Conservation (phyloP, 1,139 yeast species). For the Geotrichum fermentans region DNA sequence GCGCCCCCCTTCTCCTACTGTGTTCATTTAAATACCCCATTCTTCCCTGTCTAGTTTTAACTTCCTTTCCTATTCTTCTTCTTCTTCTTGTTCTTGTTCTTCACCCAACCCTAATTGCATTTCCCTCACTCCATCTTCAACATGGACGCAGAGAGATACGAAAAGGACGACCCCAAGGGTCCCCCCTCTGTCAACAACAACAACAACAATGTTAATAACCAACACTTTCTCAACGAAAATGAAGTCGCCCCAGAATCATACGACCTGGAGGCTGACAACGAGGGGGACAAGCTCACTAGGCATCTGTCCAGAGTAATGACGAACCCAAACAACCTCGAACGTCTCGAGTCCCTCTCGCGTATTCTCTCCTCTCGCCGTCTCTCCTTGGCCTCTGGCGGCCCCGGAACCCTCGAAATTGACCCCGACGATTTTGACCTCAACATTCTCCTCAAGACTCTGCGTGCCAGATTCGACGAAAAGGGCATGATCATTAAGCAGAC, state of each 20-base stretch:
- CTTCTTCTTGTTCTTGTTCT: too few species aligned
- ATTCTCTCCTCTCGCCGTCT: conserved; percentile 42
- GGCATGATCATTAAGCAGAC: conserved; percentile 46
- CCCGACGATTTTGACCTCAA: conserved; percentile 43
- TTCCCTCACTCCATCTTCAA: too few species aligned
- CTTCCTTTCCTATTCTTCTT: too few species aligned
- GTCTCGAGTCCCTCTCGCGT: conserved; percentile 42
- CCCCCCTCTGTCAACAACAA: too few species aligned
- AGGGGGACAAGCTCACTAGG: conserved; percentile 34
- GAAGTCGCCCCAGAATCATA: not conserved
- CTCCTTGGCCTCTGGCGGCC: conserved; percentile 38
- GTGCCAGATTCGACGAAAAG: conserved; percentile 37
- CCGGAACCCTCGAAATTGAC: conserved; percentile 38
- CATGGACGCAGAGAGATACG: too few species aligned
- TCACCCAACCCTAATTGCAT: too few species aligned
- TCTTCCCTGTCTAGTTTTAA: not conserved
- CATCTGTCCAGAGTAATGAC: conserved; percentile 26
- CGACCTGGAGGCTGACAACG: not conserved
- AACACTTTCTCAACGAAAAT: not conserved
- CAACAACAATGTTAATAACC: too few species aligned
- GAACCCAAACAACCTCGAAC: conserved; percentile 35
- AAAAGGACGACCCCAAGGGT: too few species aligned
- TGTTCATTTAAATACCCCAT: too few species aligned
- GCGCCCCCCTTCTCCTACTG: too few species aligned
- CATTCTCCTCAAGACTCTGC: conserved; percentile 37